These are phyloP conservation scores for Trametes sanguinea DNA, from an alignment of 768 basidiomycete genomes.

Conservation along the genomic window DNA sequence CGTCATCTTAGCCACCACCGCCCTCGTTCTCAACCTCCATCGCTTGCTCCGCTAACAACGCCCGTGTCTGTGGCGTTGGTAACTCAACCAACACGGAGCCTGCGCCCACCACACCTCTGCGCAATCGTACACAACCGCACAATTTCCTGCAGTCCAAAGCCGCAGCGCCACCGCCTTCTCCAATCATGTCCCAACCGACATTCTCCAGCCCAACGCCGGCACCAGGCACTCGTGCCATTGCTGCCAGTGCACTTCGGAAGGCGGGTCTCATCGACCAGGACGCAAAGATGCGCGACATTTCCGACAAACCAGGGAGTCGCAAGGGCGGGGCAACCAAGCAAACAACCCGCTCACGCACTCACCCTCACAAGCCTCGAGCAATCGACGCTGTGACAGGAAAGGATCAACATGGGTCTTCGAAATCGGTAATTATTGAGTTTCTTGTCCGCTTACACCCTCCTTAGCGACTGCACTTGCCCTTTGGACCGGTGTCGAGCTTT, in stretches of 20 bases:
- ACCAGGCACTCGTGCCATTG: slow-evolving; percentile 59
- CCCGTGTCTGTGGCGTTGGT: slow-evolving; percentile 10
- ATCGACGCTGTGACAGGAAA: slow-evolving; percentile 51
- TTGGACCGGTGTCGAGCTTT: slow-evolving; percentile 25
- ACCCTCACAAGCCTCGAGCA: slow-evolving; percentile 59
- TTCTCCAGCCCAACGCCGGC: slow-evolving; percentile 63
- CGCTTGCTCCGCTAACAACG: not conserved
- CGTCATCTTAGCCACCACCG: slow-evolving; percentile 18
- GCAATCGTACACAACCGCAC: slow-evolving; percentile 12
- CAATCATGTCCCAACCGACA: slow-evolving; percentile 39
- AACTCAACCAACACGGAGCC: not conserved
- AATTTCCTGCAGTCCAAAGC: slow-evolving; percentile 13
- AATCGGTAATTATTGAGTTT: slow-evolving; percentile 64
- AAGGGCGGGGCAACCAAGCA: slow-evolving; percentile 62
- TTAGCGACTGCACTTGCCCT: slow-evolving; percentile 21
- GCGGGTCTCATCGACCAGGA: slow-evolving; percentile 80
- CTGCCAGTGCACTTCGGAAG: slow-evolving; percentile 60
- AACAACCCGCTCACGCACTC: slow-evolving; percentile 49
- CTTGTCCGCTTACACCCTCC: slow-evolving; percentile 32
- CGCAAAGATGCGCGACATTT: slow-evolving; percentile 69
- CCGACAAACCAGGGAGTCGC: slow-evolving; percentile 71
- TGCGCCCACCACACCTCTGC: slow-evolving; percentile 11
- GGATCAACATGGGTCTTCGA: slow-evolving; percentile 50
- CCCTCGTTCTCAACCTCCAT: slow-evolving; percentile 3
- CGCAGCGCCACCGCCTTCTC: slow-evolving; percentile 9